Conservation (phyloP, 1,139 yeast genomes). For the Magnusiomyces paraingens region DNA sequence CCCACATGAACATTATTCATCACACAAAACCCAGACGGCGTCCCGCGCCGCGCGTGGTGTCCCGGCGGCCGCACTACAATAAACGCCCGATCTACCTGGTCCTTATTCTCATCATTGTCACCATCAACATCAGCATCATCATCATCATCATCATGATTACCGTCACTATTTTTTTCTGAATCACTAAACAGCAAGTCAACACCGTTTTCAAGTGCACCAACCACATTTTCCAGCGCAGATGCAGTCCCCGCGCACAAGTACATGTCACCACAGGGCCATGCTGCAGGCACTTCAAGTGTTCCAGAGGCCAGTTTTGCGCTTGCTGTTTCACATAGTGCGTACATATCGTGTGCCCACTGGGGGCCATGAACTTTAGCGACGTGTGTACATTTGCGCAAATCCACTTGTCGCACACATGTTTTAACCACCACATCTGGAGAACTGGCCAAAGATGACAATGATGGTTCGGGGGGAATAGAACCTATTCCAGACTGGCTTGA, state of each 20-base stretch:
- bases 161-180: neutral
- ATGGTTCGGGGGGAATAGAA: no score
- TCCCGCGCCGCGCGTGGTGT: constrained; percentile 73
- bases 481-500: no score
- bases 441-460: no score
- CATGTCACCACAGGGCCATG: constrained; percentile 82
- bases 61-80: constrained; percentile 80
- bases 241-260: constrained; percentile 63
- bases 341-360: constrained; percentile 60
- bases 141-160: no score
- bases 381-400: constrained; percentile 46
- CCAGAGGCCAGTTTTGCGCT: constrained; percentile 49
- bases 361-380: constrained; percentile 70
- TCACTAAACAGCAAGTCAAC: constrained; percentile 49
- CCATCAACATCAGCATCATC: no score
- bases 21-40: constrained; percentile 84
- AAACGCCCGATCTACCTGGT: constrained; percentile 50
- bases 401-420: constrained; percentile 38
- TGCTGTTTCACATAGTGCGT: constrained; percentile 54
- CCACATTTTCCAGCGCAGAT: constrained; percentile 69
- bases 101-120: constrained; percentile 15
- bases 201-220: constrained; percentile 73
- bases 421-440: constrained; percentile 28
- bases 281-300: constrained; percentile 67
- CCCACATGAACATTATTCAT: constrained; percentile 79